Evolutionary conservation across 148 eudicot genomes (phyloP), one percentile per base, ranked within the genome.

Genomic region (Chenopodium suecicum): DNA sequence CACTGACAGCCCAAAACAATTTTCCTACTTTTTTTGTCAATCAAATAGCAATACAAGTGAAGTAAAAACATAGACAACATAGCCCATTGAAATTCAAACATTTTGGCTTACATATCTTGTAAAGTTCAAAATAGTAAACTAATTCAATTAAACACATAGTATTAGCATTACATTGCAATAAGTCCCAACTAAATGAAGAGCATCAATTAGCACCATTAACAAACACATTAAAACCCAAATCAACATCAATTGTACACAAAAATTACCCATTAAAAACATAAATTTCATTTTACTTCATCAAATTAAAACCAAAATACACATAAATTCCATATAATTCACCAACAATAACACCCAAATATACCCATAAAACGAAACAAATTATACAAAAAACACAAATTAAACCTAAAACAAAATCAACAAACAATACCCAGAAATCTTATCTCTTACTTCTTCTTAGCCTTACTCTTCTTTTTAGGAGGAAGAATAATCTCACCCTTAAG

Each of bases 401-500:
- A 48, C 78, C 74, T 22, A 8, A 71, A 79, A 70, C 9, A 12
- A 70, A 62, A 6, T 20, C 66, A 62, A 41, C 41, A 71, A 37
- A 34, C n/a, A 4, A 11, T n/a, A 41, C 72, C 60, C 64, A 17
- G 3, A 50, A 79, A 29, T 77, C 47, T 11, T 8, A 62, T 2
- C 17, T 17, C 41, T 60, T 11, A 74, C 94, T 92, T 94, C 88
- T 95, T 95, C 71, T 80, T 88, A 20, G 22, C 79, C 69, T 90
- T 85, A 48, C 84, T 27, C 66, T 91, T 92, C 44, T 83, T 87
- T 84, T 78, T 93, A 62, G 98, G 93, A 27, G 97, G 97, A 2
- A 95, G 80, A 44, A 90, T 74, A 86, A 93, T 89, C 87, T 95
- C 97, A 47, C 98, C 98, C 82, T 93, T 92, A 54, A 95, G 94